These are phyloP conservation scores for Ceratobasidium sp. DNA, from an alignment of 1,284 basidiomycete genomes.

Conservation along the genomic window DNA sequence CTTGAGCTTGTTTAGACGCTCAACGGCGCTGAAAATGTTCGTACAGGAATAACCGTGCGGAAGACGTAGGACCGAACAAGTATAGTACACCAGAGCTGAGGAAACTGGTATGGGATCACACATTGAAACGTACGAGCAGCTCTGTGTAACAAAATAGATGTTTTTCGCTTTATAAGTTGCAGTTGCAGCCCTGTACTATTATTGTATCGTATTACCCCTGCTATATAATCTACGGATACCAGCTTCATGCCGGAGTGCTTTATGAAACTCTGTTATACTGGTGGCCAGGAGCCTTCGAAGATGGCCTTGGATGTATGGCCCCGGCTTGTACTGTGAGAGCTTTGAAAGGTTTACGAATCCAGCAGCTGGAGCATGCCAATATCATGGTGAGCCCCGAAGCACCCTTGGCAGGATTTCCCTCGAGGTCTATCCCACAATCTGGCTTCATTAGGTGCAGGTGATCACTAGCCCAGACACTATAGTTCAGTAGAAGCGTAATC, in stretches of 20 bases:
- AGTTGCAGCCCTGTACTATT: no score
- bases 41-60: constrained; percentile 12
- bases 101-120: constrained; percentile 36
- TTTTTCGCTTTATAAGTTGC: neutral
- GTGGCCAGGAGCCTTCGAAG: no score
- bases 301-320: neutral
- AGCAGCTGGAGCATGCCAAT: no score
- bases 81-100: constrained; percentile 32
- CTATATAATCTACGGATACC: neutral
- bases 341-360: neutral
- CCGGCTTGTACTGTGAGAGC: neutral
- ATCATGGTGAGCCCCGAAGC: no score
- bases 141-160: neutral
- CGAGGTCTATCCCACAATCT: no score
- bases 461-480: no score
- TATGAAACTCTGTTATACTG: neutral
- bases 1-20: neutral
- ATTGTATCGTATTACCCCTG: no score
- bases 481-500: no score
- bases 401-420: no score
- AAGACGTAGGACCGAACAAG: constrained; percentile 27
- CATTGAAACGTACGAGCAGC: neutral
- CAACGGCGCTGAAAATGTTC: neutral
- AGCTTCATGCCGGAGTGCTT: neutral
- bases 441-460: no score